A percentile compares a stretch with the other conserved stretches of the same genome.
Evolutionary conservation across 2,329 filamentous ascomycete species (phyloP).

Genomic region (Phyllosticta citriasiana): DNA sequence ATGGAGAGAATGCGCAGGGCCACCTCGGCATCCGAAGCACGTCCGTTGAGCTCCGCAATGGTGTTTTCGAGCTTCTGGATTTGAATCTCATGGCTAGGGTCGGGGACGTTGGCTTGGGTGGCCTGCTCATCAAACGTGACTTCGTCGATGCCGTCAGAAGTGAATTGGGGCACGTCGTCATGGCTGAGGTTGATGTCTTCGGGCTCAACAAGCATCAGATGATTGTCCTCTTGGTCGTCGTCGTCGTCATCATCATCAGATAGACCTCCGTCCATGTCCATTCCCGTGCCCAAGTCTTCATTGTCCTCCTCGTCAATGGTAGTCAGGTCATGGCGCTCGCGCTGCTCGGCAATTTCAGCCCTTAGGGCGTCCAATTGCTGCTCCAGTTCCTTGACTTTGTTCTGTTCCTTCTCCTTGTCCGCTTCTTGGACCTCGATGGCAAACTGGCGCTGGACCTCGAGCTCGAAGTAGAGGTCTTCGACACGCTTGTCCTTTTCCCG

Average conservation of each 20-base stretch:
- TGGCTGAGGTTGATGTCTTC: constrained; percentile 23
- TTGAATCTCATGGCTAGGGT: constrained; percentile 17
- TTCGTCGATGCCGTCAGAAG: background rate
- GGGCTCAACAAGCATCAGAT: constrained; percentile 23
- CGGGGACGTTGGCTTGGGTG: constrained; percentile 12
- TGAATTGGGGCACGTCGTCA: constrained; percentile 17
- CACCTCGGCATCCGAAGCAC: constrained; percentile 31
- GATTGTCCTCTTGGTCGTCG: constrained; percentile 1
- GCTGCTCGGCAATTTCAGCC: constrained; percentile 26
- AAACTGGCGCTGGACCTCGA: constrained; percentile 28
- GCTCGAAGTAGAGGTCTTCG: constrained; percentile 23
- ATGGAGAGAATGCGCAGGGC: constrained; percentile 33
- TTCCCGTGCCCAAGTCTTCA: constrained; percentile 17
- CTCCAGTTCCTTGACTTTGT: constrained; percentile 20
- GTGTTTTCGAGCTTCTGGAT: constrained; percentile 29
- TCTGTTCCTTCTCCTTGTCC: constrained; percentile 22
- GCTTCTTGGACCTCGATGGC: constrained; percentile 30
- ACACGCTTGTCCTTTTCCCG: constrained; percentile 22
- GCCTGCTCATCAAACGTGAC: background rate
- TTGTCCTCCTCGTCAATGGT: constrained; percentile 10
- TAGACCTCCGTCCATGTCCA: constrained; percentile 6
- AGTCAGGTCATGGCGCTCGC: constrained; percentile 11
- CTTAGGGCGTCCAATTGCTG: constrained; percentile 19
- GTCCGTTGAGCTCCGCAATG: constrained; percentile 27
- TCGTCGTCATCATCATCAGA: constrained; percentile 19